These are phyloP conservation scores for Tylopilus rubrobrunneus DNA, from an alignment of 768 basidiomycete genomes.

Conservation along the genomic window DNA sequence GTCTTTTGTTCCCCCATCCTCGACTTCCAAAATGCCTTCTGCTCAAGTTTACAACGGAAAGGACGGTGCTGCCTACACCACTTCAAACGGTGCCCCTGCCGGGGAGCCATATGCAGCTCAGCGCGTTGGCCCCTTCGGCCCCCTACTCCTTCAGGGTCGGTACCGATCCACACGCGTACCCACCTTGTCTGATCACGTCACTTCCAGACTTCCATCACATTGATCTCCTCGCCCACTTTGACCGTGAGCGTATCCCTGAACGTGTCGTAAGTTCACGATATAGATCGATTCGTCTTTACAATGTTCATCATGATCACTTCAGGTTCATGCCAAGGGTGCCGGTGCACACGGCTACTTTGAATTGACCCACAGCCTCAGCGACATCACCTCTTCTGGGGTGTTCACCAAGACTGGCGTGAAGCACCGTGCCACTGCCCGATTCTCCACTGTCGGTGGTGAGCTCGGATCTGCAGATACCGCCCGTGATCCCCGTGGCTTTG, in stretches of 20 bases:
- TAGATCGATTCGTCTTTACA: background rate
- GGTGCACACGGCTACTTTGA: slow-evolving; percentile 94
- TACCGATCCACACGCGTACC: slow-evolving; percentile 1
- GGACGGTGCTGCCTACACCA: slow-evolving; percentile 72
- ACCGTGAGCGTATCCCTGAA: slow-evolving; percentile 94
- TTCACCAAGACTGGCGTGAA: slow-evolving; percentile 65
- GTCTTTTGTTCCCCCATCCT: background rate
- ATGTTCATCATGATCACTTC: slow-evolving; percentile 26
- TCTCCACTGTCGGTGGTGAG: slow-evolving; percentile 93
- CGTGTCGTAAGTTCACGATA: slow-evolving; percentile 59
- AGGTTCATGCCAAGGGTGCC: slow-evolving; percentile 91
- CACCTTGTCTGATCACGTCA: slow-evolving; percentile 14
- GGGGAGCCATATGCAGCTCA: slow-evolving; percentile 75
- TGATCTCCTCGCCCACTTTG: slow-evolving; percentile 88
- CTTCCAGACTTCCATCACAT: slow-evolving; percentile 81
- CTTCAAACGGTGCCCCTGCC: slow-evolving; percentile 73
- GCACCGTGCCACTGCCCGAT: slow-evolving; percentile 74
- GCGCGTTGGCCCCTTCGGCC: slow-evolving; percentile 69
- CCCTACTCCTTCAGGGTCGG: slow-evolving; percentile 84
- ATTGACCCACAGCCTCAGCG: slow-evolving; percentile 80
- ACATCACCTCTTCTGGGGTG: slow-evolving; percentile 69
- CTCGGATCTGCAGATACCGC: slow-evolving; percentile 87
- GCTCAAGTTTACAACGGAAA: slow-evolving; percentile 49
- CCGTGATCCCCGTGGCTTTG: slow-evolving; percentile 92
- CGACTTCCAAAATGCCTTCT: slow-evolving; percentile 53